phyloP scores from a whole-genome alignment of 2,329 filamentous ascomycete genomes.

The Fusarium dlaminii region DNA sequence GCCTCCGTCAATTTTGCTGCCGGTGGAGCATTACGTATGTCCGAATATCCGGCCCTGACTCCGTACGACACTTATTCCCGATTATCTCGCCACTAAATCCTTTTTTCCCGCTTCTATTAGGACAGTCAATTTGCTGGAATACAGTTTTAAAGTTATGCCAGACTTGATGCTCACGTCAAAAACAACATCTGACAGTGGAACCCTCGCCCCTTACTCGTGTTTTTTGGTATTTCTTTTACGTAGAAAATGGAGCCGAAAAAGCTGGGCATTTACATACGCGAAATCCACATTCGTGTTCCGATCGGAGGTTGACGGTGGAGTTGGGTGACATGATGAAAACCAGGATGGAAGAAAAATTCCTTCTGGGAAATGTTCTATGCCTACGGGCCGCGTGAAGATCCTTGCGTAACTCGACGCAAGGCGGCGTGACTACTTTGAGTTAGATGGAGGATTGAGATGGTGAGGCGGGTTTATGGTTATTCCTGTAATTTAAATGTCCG shows the following conservation, averaged over 20 bases:
- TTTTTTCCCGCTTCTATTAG: neutral
- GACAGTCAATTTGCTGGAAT: neutral
- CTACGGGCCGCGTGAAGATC: constrained; percentile 2
- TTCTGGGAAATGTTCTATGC: constrained; percentile 15
- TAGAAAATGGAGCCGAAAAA: constrained; percentile 34
- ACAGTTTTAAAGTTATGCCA: neutral
- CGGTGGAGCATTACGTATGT: neutral
- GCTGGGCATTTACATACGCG: constrained; percentile 26
- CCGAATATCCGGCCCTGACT: neutral
- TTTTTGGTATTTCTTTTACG: constrained; percentile 38
- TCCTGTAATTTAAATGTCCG: neutral
- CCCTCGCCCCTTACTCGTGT: constrained; percentile 4
- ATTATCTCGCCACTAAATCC: neutral
- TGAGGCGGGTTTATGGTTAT: neutral
- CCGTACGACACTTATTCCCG: neutral
- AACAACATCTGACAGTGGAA: constrained; percentile 3
- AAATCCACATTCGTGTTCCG: constrained; percentile 19
- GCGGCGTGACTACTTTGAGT: neutral
- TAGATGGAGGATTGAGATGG: neutral
- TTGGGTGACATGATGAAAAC: constrained; percentile 26
- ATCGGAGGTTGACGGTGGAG: constrained; percentile 21
- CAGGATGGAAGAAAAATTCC: neutral
- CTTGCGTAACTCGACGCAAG: neutral
- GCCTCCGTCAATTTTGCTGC: constrained; percentile 5
- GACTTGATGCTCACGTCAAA: neutral